Evolutionary conservation across 2,329 filamentous ascomycete genomes (phyloP).

Genomic region (Fusarium nurragi): DNA sequence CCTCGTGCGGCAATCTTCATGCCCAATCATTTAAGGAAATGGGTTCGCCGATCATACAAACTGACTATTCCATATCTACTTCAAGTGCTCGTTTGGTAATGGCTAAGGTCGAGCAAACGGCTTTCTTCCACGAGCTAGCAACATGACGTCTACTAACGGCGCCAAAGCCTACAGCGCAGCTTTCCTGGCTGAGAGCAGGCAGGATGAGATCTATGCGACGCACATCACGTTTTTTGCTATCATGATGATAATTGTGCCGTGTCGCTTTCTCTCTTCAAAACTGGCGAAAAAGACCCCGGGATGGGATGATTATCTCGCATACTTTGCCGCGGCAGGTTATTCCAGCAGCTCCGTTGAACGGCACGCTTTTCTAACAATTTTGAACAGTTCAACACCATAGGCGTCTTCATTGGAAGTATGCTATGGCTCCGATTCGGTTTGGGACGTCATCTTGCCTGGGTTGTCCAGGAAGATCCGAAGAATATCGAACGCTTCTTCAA

Average conservation of each 20-base stretch:
- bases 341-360: no score
- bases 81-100: neutral
- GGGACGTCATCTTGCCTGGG: neutral
- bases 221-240: neutral
- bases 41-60: neutral
- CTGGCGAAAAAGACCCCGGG: neutral
- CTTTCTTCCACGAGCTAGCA: neutral
- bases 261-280: neutral
- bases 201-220: neutral
- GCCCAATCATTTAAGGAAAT: no score
- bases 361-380: neutral
- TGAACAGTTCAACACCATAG: neutral
- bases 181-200: neutral
- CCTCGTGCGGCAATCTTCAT: neutral
- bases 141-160: no score
- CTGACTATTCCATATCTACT: neutral
- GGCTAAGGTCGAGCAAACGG: rapidly evolving
- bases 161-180: rapidly evolving
- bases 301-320: slow-evolving; percentile 8
- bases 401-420: neutral
- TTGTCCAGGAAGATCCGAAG: neutral
- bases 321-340: neutral
- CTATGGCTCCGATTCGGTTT: neutral
- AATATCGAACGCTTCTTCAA: slow-evolving; percentile 7
- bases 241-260: slow-evolving; percentile 3